These are phyloP conservation scores for Cylindrodendrum hubeiense DNA, from an alignment of 2,329 filamentous ascomycete species.

Conservation along the genomic window DNA sequence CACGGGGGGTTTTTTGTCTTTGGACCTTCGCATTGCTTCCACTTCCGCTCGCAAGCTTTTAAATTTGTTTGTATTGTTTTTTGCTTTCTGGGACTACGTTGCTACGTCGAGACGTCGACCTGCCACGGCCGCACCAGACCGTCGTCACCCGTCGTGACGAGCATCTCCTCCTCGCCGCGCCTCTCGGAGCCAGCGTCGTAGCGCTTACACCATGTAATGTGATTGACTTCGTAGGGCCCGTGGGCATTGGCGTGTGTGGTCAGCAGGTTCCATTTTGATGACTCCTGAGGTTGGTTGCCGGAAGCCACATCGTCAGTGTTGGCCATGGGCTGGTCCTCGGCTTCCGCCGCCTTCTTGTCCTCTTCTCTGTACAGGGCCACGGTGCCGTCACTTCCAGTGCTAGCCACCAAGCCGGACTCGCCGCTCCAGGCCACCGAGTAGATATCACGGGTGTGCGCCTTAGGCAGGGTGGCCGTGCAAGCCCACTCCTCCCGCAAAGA, in stretches of 20 bases:
- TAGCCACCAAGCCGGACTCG: conserved; percentile 82
- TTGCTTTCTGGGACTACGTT: conserved; percentile 25
- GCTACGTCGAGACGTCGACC: conserved; percentile 51
- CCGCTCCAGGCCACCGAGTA: conserved; percentile 90
- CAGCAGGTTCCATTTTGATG: conserved; percentile 78
- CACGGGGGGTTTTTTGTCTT: background rate
- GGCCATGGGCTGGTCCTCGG: conserved; percentile 47
- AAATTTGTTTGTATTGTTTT: conserved; percentile 16
- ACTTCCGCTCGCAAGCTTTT: background rate
- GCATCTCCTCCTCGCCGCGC: conserved; percentile 78
- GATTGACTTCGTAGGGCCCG: conserved; percentile 94
- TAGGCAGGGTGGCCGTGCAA: conserved; percentile 81
- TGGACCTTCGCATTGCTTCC: background rate
- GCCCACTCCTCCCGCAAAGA: conserved; percentile 85
- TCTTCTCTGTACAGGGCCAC: conserved; percentile 83
- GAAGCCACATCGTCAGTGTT: conserved; percentile 13
- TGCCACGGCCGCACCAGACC: conserved; percentile 89
- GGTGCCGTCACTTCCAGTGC: conserved; percentile 86
- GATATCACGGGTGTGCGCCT: conserved; percentile 81
- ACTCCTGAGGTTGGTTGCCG: conserved; percentile 14
- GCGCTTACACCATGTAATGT: conserved; percentile 87
- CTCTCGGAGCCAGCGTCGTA: conserved; percentile 73
- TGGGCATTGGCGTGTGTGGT: conserved; percentile 80
- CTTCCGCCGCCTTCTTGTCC: conserved; percentile 41
- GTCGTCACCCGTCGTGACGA: conserved; percentile 93